These are phyloP conservation scores for Penicillium vulpinum DNA, from an alignment of 2,329 filamentous ascomycete genomes.

Conservation along the genomic window DNA sequence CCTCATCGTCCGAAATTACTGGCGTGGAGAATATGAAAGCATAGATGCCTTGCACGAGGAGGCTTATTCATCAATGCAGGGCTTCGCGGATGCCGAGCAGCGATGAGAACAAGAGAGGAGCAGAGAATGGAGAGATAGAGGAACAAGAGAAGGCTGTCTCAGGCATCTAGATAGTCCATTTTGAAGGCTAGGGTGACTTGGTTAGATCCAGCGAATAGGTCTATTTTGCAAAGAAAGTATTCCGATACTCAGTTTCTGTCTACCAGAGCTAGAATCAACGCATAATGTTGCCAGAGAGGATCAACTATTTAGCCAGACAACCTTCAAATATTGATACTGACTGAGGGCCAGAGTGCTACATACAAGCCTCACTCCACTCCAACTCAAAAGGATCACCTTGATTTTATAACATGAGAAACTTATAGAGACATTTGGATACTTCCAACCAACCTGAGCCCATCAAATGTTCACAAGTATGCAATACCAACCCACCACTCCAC, in stretches of 20 bases:
- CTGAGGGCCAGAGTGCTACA: not conserved
- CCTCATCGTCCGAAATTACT: not conserved
- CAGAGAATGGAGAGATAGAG: not conserved
- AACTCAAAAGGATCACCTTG: no score
- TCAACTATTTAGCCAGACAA: no score
- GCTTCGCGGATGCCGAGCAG: not conserved
- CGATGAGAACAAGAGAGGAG: not conserved
- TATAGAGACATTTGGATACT: not conserved
- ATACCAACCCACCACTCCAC: not conserved
- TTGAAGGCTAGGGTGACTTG: not conserved
- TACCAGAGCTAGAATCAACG: no score
- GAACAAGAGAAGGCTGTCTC: not conserved
- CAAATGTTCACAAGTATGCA: not conserved
- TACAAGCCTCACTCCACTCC: not conserved
- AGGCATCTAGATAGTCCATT: not conserved
- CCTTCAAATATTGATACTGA: no score
- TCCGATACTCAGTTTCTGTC: not conserved
- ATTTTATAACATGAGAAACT: not conserved
- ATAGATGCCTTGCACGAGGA: not conserved
- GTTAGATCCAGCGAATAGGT: not conserved
- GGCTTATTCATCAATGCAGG: not conserved
- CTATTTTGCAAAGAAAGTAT: not conserved
- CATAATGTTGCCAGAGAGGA: no score
- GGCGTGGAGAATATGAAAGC: not conserved
- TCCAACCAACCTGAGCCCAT: not conserved